phyloP scores from a whole-genome alignment of 805 yeast species.

The Torulaspora delbrueckii region DNA sequence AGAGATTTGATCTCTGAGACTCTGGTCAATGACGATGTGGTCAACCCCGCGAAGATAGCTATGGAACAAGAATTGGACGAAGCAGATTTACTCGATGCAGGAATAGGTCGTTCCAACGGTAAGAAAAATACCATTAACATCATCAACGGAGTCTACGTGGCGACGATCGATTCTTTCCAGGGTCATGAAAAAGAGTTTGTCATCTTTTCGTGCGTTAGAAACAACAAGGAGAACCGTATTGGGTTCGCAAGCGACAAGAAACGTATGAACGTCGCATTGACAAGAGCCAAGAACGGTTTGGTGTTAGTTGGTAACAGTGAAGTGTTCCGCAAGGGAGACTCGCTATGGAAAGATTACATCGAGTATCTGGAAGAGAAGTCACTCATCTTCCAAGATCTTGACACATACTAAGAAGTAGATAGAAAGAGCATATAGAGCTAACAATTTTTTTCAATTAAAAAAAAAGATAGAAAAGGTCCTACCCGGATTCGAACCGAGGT shows the following conservation, averaged over 20 bases:
- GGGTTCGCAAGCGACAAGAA: conserved; percentile 61
- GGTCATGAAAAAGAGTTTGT: conserved; percentile 85
- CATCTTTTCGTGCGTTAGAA: conserved; percentile 72
- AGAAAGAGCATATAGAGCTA: background rate
- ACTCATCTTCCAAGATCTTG: conserved; percentile 28
- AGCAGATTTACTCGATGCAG: conserved; percentile 49
- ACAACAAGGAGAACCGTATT: conserved; percentile 47
- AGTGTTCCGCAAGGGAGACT: conserved; percentile 43
- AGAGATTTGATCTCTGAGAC: conserved; percentile 54
- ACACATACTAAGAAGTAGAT: background rate
- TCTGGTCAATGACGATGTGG: conserved; percentile 45
- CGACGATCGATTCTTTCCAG: conserved; percentile 85
- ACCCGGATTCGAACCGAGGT: conserved; percentile 87
- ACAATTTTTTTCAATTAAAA: no score
- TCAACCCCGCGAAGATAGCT: conserved; percentile 50
- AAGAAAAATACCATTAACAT: conserved; percentile 31
- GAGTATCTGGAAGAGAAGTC: conserved; percentile 36
- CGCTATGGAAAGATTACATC: conserved; percentile 49
- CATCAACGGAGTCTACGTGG: conserved; percentile 44
- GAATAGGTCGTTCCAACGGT: conserved; percentile 17
- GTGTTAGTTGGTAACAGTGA: conserved; percentile 58
- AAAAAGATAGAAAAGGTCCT: no score
- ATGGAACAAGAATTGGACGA: conserved; percentile 53
- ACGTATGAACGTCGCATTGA: conserved; percentile 67
- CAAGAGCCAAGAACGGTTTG: conserved; percentile 61